Evolutionary conservation across 345 rosid genomes (phyloP).

Genomic region (Mallotus nudiflorus): DNA sequence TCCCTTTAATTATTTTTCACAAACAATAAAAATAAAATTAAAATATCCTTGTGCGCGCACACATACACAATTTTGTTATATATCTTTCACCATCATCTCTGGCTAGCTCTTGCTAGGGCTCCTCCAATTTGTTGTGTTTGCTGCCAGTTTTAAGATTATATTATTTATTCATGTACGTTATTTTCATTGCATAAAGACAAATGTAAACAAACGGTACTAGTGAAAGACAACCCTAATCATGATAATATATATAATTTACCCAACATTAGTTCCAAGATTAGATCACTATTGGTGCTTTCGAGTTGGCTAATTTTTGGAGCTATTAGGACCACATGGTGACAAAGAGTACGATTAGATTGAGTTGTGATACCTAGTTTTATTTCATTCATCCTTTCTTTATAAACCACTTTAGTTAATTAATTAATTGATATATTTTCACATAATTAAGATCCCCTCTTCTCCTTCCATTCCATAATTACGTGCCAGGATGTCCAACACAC

Average conservation of each 20-base stretch:
- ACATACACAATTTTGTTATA: conserved; percentile 10
- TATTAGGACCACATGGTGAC: conserved; percentile 15
- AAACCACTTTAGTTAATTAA: no score
- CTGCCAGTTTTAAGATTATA: conserved; percentile 9
- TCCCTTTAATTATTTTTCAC: background rate
- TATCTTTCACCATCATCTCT: background rate
- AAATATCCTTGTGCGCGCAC: no score
- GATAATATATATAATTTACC: conserved; percentile 7
- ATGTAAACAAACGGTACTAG: background rate
- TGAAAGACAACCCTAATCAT: background rate
- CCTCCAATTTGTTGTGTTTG: conserved; percentile 16
- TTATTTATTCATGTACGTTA: background rate
- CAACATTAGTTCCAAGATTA: conserved; percentile 24
- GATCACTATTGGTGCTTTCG: conserved; percentile 13
- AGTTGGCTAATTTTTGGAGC: conserved; percentile 22
- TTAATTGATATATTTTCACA: background rate
- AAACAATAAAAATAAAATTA: background rate
- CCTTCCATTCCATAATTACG: conserved; percentile 48
- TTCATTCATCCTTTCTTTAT: no score
- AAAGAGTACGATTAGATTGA: conserved; percentile 32
- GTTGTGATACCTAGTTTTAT: conserved; percentile 28
- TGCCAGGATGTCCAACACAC: conserved; percentile 44
- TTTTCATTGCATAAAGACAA: conserved; percentile 17
- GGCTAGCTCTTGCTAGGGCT: conserved; percentile 11
- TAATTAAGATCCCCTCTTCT: conserved; percentile 33